A percentile compares a stretch with the other conserved stretches of the same genome.
These are phyloP conservation scores for Ottelia alismoides DNA, from an alignment of 106 monocot species.

Conservation along the genomic window DNA sequence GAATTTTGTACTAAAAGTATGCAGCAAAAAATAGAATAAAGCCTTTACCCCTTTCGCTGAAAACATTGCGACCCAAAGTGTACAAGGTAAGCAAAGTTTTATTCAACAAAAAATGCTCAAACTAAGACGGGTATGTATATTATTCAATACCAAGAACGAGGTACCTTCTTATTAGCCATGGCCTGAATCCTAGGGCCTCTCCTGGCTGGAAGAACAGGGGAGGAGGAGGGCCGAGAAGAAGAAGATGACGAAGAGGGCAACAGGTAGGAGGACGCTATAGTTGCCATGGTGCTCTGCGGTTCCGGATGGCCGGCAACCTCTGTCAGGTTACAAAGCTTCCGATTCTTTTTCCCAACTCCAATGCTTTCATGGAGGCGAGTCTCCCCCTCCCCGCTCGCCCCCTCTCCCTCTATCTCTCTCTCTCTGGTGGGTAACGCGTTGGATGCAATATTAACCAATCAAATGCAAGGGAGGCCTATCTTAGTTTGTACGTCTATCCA, in stretches of 20 bases:
- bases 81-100: background rate
- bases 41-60: background rate
- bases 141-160: background rate
- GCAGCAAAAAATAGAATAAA: no score
- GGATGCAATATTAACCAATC: no score
- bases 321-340: no score
- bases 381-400: conserved; percentile 11
- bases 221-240: conserved; percentile 4
- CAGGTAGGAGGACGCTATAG: conserved; percentile 10
- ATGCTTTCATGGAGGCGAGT: no score
- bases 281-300: conserved; percentile 4
- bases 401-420: no score
- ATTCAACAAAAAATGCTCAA: background rate
- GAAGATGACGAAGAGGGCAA: conserved; percentile 6
- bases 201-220: background rate
- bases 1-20: no score
- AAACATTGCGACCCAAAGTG: background rate
- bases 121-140: no score
- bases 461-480: no score
- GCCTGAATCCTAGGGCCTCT: conserved; percentile 24
- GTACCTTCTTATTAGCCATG: conserved; percentile 64
- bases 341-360: no score
- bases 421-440: no score
- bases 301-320: no score
- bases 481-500: no score